Evolutionary conservation across 164 flowering plant species (phyloP), one percentile per base, ranked within the genome.

Genomic region (Santalum album): DNA sequence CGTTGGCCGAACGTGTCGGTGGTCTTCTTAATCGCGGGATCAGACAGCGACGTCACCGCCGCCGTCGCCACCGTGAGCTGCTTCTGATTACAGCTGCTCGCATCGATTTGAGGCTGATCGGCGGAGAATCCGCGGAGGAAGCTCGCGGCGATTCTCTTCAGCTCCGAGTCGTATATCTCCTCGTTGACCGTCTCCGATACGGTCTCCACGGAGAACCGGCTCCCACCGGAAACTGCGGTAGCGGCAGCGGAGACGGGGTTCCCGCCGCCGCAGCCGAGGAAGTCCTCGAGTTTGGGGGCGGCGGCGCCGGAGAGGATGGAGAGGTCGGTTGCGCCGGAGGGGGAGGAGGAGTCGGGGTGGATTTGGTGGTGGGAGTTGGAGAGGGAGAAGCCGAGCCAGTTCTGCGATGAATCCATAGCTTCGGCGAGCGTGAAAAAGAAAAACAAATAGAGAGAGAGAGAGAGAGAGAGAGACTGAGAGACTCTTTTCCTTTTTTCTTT

Each of bases 1-100:
- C 96, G 77, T 46, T 87, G 91, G 45, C 96, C 91, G 47, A 84
- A 87, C 15, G 79, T 75, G 29, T 87, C 96, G 18, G 67, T 57
- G 14, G 81, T 23, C 57, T 82, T 87, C 75, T 75, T 82, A 0
- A 69, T 53, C 1, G 64, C 32, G 2, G 63, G 54, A n/a, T 62
- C 63, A 5, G 57, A 42, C 46, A 60, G 43, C 62, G 59, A 32
- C n/a, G n/a, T n/a, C n/a, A n/a, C n/a, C n/a, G n/a, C n/a, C n/a
- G n/a, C n/a, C n/a, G n/a, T n/a, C n/a, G 45, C 57, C 16, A 56
- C 75, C 63, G 54, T 59, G 44, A 61, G 57, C 45, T 68, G 70
- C 20, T 46, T 53, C 47, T 43, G 19, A 12, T 12, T 14, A 6
- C n/a, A 4, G 47, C 50, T 11, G 34, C 6, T 3, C 14, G 42